phyloP scores from a whole-genome alignment of 192 early-diverging fungal species.

The Coemansia erecta region DNA sequence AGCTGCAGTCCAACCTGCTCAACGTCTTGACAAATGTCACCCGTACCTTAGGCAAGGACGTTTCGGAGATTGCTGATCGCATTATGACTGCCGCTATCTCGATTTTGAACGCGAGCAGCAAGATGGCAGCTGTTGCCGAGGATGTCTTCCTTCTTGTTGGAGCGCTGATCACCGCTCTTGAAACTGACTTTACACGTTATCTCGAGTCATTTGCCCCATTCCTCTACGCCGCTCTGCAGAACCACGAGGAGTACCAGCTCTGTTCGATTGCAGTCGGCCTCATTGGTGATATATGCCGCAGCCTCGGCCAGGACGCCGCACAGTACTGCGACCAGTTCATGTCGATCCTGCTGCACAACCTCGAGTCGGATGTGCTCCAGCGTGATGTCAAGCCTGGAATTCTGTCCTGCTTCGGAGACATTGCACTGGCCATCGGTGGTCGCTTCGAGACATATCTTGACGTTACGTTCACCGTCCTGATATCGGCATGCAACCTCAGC shows the following conservation, averaged over 20 bases:
- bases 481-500: conserved; percentile 72
- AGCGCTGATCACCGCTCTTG: conserved; percentile 75
- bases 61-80: conserved; percentile 76
- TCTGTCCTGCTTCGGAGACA: conserved; percentile 95
- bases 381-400: conserved; percentile 89
- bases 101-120: conserved; percentile 69
- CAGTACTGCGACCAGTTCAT: conserved; percentile 88
- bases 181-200: conserved; percentile 84
- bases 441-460: conserved; percentile 81
- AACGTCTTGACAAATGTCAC: conserved; percentile 85
- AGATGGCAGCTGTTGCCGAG: conserved; percentile 81
- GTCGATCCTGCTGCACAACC: conserved; percentile 72
- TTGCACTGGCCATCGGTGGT: conserved; percentile 92
- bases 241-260: conserved; percentile 89
- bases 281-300: conserved; percentile 95
- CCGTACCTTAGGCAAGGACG: conserved; percentile 71
- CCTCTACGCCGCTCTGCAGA: conserved; percentile 77
- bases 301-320: conserved; percentile 63
- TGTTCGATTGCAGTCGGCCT: conserved; percentile 94
- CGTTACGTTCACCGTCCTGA: conserved; percentile 82
- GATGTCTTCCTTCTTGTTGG: conserved; percentile 92
- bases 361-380: conserved; percentile 77
- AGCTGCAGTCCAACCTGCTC: conserved; percentile 91
- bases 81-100: conserved; percentile 86
- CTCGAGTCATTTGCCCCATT: conserved; percentile 82